These are phyloP conservation scores for Canavalia gladiata DNA, from an alignment of 306 rosid species.

Conservation along the genomic window DNA sequence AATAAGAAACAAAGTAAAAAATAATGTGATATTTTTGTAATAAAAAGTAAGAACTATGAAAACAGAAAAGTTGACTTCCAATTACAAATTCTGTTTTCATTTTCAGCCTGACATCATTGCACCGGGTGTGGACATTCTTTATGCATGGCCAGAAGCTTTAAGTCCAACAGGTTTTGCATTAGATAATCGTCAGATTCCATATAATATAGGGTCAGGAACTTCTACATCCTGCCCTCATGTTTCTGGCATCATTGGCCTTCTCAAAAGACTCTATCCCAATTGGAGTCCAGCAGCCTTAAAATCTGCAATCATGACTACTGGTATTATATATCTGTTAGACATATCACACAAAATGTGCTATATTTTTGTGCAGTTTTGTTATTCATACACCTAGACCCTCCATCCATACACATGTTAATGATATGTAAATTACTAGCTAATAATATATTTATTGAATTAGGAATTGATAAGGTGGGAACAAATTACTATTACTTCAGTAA, in stretches of 20 bases:
- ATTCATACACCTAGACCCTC: background rate
- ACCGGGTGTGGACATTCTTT: conserved; percentile 69
- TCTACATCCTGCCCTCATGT: conserved; percentile 73
- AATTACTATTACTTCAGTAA: background rate
- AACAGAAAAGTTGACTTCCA: background rate
- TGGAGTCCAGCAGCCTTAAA: conserved; percentile 73
- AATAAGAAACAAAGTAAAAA: no score
- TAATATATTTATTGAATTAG: background rate
- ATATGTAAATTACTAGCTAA: background rate
- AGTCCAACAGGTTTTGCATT: conserved; percentile 34
- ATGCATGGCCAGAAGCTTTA: conserved; percentile 50
- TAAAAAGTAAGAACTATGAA: no score
- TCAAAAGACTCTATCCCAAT: conserved; percentile 60
- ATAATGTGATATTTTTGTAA: no score
- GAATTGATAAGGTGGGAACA: background rate
- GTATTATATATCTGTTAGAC: conserved; percentile 43
- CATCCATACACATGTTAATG: background rate
- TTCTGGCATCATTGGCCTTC: conserved; percentile 66
- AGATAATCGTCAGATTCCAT: conserved; percentile 56
- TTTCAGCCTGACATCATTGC: conserved; percentile 72
- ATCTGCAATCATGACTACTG: conserved; percentile 80
- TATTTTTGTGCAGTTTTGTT: background rate
- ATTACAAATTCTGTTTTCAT: conserved; percentile 13
- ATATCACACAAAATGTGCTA: background rate
- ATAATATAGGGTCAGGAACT: conserved; percentile 55